phyloP scores from a whole-genome alignment of 176 grass and related monocot genomes.

The Raddia distichophylla region DNA sequence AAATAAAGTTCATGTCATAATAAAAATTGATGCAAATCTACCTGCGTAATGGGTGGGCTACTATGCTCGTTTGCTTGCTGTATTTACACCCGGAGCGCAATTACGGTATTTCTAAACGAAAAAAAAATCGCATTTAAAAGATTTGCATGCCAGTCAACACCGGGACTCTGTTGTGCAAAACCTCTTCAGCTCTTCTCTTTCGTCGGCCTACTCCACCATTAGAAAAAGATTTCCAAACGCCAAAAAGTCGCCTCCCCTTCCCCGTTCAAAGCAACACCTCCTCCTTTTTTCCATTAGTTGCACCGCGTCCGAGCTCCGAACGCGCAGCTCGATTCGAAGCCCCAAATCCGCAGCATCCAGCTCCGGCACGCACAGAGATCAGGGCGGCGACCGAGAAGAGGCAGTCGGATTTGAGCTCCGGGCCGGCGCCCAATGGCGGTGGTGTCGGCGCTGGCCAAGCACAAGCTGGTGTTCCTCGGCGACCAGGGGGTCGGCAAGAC shows the following conservation, averaged over 20 bases:
- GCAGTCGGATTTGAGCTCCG: background rate
- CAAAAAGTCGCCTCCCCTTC: constrained; percentile 45
- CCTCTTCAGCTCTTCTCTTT: background rate
- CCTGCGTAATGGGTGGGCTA: no score
- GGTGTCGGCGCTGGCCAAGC: constrained; percentile 77
- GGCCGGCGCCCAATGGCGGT: background rate
- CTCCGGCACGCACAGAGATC: background rate
- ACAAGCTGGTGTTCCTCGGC: constrained; percentile 87
- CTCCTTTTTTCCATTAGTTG: constrained; percentile 2
- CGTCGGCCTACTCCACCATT: background rate
- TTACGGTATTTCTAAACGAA: no score
- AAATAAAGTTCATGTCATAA: no score
- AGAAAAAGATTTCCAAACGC: constrained; percentile 31
- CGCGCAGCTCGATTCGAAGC: background rate
- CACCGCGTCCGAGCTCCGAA: background rate
- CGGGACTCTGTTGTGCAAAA: background rate
- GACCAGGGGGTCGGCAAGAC: constrained; percentile 85
- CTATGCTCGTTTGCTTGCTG: no score
- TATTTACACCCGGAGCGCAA: no score
- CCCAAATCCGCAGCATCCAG: background rate
- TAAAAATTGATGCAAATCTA: no score
- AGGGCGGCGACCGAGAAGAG: background rate
- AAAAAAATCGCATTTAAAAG: no score
- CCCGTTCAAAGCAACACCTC: constrained; percentile 44
- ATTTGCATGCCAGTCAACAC: no score